phyloP scores from a whole-genome alignment of 257 asterid genomes.

The Nicotiana paniculata region DNA sequence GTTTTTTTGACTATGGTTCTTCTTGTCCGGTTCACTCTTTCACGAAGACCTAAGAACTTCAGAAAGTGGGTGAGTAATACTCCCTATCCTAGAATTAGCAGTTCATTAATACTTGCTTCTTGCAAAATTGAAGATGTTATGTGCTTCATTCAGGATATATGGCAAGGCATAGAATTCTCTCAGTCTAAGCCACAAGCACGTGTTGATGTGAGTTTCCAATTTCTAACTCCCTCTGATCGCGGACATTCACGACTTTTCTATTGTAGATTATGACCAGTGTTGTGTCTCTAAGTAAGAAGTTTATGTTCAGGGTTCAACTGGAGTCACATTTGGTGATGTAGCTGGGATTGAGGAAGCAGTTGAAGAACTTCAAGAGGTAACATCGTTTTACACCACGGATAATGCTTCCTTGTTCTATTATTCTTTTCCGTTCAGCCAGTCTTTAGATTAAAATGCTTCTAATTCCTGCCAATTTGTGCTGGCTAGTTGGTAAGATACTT shows the following conservation, averaged over 20 bases:
- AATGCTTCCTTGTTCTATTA: background rate
- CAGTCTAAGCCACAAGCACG: slow-evolving; percentile 99
- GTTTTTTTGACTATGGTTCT: slow-evolving; percentile 78
- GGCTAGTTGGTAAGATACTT: slow-evolving; percentile 88
- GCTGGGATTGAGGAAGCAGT: slow-evolving; percentile 99
- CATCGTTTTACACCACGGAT: slow-evolving; percentile 4
- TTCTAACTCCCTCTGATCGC: slow-evolving; percentile 7
- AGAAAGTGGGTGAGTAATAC: slow-evolving; percentile 75
- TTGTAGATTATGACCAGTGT: slow-evolving; percentile 3
- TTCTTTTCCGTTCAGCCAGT: background rate
- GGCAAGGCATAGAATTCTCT: slow-evolving; percentile 99
- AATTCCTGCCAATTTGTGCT: slow-evolving; percentile 10
- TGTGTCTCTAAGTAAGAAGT: slow-evolving; percentile 16
- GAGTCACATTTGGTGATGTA: slow-evolving; percentile 82
- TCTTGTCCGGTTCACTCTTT: slow-evolving; percentile 87
- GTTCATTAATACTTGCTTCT: slow-evolving; percentile 4
- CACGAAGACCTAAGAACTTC: slow-evolving; percentile 92
- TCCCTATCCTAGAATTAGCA: slow-evolving; percentile 5
- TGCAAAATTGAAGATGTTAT: slow-evolving; percentile 3
- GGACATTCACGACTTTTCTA: background rate
- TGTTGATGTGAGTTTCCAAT: slow-evolving; percentile 72
- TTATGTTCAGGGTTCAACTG: slow-evolving; percentile 80
- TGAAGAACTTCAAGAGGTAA: slow-evolving; percentile 98
- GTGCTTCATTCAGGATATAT: slow-evolving; percentile 71
- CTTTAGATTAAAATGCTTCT: background rate